Percentiles rank a stretch among this genome's conserved stretches.
Conservation (phyloP, 1,284 basidiomycete species). For the Cystobasidium slooffiae region DNA sequence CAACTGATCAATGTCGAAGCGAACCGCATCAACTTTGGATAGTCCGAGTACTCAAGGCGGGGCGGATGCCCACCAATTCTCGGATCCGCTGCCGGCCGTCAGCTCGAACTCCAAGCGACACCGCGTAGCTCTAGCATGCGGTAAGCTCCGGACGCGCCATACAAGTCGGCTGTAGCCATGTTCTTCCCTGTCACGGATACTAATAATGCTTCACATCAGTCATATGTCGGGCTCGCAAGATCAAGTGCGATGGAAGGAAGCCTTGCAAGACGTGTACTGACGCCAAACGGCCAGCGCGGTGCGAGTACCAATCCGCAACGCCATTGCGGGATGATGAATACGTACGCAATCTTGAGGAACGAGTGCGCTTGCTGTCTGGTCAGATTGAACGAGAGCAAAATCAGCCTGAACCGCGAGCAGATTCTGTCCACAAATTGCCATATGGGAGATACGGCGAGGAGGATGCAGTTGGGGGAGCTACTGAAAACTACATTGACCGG, state of each 20-base stretch:
- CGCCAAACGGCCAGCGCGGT: conserved; percentile 3
- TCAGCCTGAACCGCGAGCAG: background rate
- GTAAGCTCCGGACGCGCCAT: background rate
- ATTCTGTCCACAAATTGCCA: background rate
- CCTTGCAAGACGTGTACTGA: conserved; percentile 13
- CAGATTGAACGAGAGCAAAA: background rate
- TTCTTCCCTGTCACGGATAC: background rate
- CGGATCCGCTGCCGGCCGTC: background rate
- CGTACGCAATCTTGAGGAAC: conserved; percentile 3
- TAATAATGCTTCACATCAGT: background rate
- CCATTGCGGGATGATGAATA: conserved; percentile 8
- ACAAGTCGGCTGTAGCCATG: background rate
- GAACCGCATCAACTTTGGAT: background rate
- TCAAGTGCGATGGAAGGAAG: conserved; percentile 16
- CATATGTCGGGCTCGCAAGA: conserved; percentile 5
- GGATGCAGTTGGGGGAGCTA: no score
- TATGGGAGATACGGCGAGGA: no score
- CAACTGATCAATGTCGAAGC: background rate
- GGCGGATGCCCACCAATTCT: background rate
- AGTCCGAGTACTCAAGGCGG: background rate
- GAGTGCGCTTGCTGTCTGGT: conserved; percentile 4
- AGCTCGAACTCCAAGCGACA: background rate
- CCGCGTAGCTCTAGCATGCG: conserved; percentile 5
- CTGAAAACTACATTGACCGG: no score
- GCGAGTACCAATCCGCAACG: conserved; percentile 6